A percentile compares a stretch with the other conserved stretches of the same genome.
These are phyloP conservation scores for Curvularia verruculosa DNA, from an alignment of 2,329 filamentous ascomycete species.

Conservation along the genomic window DNA sequence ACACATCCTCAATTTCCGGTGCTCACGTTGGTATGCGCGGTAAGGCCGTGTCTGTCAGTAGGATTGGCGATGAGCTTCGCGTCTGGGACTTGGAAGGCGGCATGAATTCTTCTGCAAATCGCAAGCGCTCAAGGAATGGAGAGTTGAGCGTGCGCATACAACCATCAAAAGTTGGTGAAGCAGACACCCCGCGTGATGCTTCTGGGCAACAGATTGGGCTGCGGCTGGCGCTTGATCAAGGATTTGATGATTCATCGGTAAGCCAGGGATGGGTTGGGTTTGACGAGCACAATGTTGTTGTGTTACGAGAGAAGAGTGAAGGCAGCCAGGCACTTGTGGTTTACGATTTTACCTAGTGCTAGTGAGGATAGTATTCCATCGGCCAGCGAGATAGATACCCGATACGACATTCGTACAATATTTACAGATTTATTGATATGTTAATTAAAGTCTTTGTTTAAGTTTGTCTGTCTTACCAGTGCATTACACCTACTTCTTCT, in stretches of 20 bases:
- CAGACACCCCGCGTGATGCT: conserved; percentile 28
- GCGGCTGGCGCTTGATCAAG: conserved; percentile 44
- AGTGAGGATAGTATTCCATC: background rate
- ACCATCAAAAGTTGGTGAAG: conserved; percentile 42
- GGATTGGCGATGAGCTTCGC: conserved; percentile 69
- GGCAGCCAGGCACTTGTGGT: conserved; percentile 77
- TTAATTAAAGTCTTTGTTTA: background rate
- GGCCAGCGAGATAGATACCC: conserved; percentile 4
- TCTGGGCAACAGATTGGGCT: conserved; percentile 39
- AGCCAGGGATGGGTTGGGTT: conserved; percentile 77
- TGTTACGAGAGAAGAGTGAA: conserved; percentile 72
- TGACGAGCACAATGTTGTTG: conserved; percentile 89
- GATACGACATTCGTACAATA: background rate
- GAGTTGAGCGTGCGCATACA: conserved; percentile 62
- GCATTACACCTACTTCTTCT: background rate
- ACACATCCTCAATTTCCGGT: conserved; percentile 86
- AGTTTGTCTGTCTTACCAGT: background rate
- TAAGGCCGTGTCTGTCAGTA: conserved; percentile 88
- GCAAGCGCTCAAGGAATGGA: conserved; percentile 51
- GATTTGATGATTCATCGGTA: conserved; percentile 50
- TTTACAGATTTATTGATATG: background rate
- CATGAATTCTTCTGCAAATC: conserved; percentile 54
- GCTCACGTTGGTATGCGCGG: conserved; percentile 84
- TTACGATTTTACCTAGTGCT: conserved; percentile 78
- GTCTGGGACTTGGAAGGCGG: conserved; percentile 89